phyloP scores from a whole-genome alignment of 2,329 filamentous ascomycete genomes.

The Cercospora sesami region DNA sequence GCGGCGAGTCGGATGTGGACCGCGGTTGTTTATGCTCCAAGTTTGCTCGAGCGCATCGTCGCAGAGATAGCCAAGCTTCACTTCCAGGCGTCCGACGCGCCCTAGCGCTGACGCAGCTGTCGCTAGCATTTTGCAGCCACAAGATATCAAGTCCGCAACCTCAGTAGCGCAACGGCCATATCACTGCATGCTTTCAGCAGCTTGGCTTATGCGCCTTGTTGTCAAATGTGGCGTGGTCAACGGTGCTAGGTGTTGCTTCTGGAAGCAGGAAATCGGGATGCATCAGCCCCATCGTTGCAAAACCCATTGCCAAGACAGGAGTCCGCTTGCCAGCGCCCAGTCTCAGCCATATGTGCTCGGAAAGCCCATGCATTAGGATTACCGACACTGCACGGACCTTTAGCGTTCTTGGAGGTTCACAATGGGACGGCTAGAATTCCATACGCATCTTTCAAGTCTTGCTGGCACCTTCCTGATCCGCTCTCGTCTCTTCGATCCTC shows the following conservation, averaged over 20 bases:
- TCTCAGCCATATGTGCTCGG: background rate
- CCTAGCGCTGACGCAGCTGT: background rate
- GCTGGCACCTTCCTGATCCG: background rate
- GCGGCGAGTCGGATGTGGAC: background rate
- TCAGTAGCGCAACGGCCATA: background rate
- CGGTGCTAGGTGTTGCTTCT: background rate
- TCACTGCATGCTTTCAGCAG: background rate
- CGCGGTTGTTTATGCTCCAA: background rate
- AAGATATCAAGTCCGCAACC: background rate
- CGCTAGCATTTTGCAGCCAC: background rate
- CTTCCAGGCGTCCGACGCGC: background rate
- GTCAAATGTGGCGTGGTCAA: background rate
- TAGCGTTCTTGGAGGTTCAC: background rate
- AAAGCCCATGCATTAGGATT: background rate
- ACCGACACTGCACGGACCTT: background rate
- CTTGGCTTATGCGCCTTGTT: background rate
- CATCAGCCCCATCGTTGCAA: background rate
- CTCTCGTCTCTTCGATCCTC: conserved; percentile 8
- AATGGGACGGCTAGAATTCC: background rate
- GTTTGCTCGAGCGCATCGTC: conserved; percentile 8
- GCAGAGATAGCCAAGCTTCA: conserved; percentile 4
- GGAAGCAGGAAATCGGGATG: background rate
- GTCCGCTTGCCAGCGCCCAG: background rate
- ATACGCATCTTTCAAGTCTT: background rate
- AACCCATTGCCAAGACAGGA: background rate